Evolutionary conservation across 768 basidiomycete genomes (phyloP).

Genomic region (Podaxis sp.): DNA sequence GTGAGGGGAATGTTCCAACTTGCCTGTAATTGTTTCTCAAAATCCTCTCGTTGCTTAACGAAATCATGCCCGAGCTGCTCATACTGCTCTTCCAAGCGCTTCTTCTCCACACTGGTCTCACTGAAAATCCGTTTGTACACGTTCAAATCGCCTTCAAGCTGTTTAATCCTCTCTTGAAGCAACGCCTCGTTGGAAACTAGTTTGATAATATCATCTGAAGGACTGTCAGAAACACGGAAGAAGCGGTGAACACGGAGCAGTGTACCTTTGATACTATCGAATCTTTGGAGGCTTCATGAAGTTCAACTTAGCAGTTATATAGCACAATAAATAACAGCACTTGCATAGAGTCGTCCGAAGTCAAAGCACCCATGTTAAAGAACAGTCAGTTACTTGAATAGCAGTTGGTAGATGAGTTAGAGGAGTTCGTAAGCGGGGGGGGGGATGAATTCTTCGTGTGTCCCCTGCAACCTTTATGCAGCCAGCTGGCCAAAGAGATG

Average conservation of each 20-base stretch:
- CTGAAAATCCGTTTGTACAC: slow-evolving; percentile 44
- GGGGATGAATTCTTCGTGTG: background rate
- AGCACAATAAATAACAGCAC: background rate
- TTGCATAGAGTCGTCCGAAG: slow-evolving; percentile 2
- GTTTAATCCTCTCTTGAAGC: slow-evolving; percentile 30
- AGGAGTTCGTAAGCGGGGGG: background rate
- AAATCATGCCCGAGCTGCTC: slow-evolving; percentile 34
- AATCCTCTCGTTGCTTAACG: slow-evolving; percentile 36
- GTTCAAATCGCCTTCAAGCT: slow-evolving; percentile 39
- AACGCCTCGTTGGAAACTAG: slow-evolving; percentile 33
- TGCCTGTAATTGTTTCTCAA: slow-evolving; percentile 45
- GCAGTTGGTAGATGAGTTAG: background rate
- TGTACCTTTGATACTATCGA: slow-evolving; percentile 12
- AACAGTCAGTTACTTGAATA: background rate
- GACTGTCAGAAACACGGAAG: background rate
- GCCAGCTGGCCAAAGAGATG: background rate
- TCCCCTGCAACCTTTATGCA: background rate
- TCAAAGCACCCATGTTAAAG: background rate
- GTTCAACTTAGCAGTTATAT: background rate
- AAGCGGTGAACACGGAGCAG: background rate
- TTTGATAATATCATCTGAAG: slow-evolving; percentile 37
- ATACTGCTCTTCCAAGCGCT: slow-evolving; percentile 22
- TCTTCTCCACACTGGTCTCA: slow-evolving; percentile 35
- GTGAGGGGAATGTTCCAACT: background rate
- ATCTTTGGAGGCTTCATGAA: slow-evolving; percentile 4